Conservation (phyloP, 495 filamentous ascomycete species). For the Hypoxylon lienhwacheense region DNA sequence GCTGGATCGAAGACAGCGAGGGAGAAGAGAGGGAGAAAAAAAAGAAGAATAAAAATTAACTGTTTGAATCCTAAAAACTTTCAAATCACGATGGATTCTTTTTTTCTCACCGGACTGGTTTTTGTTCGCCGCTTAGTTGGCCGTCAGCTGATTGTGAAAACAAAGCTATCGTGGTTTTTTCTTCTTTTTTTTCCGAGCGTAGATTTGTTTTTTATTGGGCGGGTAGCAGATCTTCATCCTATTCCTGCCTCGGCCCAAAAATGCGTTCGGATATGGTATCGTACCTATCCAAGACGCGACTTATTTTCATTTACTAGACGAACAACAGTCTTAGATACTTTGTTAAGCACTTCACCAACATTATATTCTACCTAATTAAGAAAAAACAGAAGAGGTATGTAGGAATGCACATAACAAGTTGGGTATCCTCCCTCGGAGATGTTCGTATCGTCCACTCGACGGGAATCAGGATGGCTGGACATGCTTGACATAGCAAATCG, state of each 20-base stretch:
- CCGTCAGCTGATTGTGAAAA: slow-evolving; percentile 11
- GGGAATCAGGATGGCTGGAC: slow-evolving; percentile 21
- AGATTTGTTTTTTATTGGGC: no score
- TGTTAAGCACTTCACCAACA: background rate
- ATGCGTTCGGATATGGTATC: no score
- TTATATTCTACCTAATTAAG: background rate
- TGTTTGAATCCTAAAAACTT: slow-evolving; percentile 13
- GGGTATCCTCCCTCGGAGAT: slow-evolving; percentile 6
- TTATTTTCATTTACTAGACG: no score
- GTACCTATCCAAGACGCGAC: no score
- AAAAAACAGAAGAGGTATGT: background rate
- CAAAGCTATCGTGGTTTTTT: no score
- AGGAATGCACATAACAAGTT: background rate
- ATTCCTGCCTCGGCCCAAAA: no score
- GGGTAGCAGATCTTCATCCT: no score
- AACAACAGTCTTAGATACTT: no score
- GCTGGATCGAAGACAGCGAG: background rate
- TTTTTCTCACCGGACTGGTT: background rate
- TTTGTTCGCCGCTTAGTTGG: background rate
- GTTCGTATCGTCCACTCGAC: background rate
- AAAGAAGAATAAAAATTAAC: no score
- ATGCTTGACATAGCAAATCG: slow-evolving; percentile 31
- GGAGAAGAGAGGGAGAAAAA: background rate
- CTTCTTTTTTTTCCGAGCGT: no score
- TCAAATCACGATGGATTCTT: slow-evolving; percentile 13